Percentiles rank a stretch among this genome's conserved stretches.
Evolutionary conservation across 208 protist genomes (phyloP).

Genomic region (Kentomonas sorsogonicus): DNA sequence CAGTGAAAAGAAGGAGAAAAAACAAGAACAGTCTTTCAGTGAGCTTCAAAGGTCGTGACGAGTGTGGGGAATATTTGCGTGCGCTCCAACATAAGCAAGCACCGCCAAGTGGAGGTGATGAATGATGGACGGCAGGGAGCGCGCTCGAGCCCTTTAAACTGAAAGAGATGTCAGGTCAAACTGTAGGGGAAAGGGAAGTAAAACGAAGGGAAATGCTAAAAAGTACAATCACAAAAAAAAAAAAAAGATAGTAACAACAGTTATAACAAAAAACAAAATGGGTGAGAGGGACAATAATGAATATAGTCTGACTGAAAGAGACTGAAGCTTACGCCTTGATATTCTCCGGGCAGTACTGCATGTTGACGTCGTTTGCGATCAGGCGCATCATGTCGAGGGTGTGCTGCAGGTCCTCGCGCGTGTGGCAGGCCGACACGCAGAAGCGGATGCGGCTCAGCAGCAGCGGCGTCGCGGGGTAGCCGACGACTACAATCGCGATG

Average conservation of each 20-base stretch:
- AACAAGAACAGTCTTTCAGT: not conserved
- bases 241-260: constrained; percentile 11
- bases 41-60: no score
- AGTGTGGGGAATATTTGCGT: no score
- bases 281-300: constrained; percentile 4
- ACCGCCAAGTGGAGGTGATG: no score
- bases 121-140: no score
- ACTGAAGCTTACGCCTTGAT: no score
- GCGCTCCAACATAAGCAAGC: no score
- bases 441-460: constrained; percentile 88
- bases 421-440: constrained; percentile 93
- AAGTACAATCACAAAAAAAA: no score
- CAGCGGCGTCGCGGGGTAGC: constrained; percentile 96
- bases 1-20: not conserved
- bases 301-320: constrained; percentile 1
- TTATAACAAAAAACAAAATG: constrained; percentile 2
- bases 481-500: constrained; percentile 96
- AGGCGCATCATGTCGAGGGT: constrained; percentile 87
- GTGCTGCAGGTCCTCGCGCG: constrained; percentile 89
- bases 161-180: no score
- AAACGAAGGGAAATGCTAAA: no score
- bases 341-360: constrained; percentile 53
- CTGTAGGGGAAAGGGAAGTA: no score
- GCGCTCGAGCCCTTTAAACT: no score
- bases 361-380: constrained; percentile 60